Conservation (phyloP, 345 rosid genomes). For the Stellera chamaejasme region DNA sequence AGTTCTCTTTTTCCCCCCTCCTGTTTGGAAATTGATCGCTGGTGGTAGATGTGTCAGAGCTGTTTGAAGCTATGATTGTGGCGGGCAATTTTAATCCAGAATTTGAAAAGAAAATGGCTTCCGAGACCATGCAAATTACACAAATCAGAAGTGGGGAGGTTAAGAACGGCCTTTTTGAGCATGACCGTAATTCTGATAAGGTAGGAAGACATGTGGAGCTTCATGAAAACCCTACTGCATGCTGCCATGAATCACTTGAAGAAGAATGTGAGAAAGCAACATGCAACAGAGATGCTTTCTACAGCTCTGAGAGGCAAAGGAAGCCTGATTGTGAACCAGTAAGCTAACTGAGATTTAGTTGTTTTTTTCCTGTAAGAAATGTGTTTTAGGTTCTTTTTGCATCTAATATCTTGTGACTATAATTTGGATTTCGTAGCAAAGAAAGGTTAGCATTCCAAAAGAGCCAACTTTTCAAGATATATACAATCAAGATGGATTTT, state of each 20-base stretch:
- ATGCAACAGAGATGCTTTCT: conserved; percentile 15
- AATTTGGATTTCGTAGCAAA: conserved; percentile 23
- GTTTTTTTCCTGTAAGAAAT: not conserved
- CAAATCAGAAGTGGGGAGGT: conserved; percentile 30
- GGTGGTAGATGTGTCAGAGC: conserved; percentile 3
- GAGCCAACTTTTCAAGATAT: conserved; percentile 74
- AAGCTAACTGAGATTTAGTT: conserved; percentile 14
- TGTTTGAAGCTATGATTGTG: conserved; percentile 3
- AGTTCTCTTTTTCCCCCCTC: no score
- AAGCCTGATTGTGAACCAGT: conserved; percentile 28
- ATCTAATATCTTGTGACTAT: conserved; percentile 4
- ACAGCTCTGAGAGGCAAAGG: conserved; percentile 16
- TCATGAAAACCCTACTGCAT: conserved; percentile 23
- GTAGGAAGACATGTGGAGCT: conserved; percentile 27
- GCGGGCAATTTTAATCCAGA: not conserved
- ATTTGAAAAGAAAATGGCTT: conserved; percentile 35
- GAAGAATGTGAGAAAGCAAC: conserved; percentile 20
- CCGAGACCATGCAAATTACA: conserved; percentile 33
- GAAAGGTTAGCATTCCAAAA: conserved; percentile 34
- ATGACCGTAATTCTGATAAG: conserved; percentile 14
- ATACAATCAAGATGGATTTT: conserved; percentile 33
- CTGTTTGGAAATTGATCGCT: no score
- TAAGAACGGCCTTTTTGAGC: conserved; percentile 25
- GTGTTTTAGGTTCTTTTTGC: conserved; percentile 5
- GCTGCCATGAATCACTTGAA: conserved; percentile 13